Conservation (phyloP, 2,329 filamentous ascomycete species). For the Colletotrichum sp. region DNA sequence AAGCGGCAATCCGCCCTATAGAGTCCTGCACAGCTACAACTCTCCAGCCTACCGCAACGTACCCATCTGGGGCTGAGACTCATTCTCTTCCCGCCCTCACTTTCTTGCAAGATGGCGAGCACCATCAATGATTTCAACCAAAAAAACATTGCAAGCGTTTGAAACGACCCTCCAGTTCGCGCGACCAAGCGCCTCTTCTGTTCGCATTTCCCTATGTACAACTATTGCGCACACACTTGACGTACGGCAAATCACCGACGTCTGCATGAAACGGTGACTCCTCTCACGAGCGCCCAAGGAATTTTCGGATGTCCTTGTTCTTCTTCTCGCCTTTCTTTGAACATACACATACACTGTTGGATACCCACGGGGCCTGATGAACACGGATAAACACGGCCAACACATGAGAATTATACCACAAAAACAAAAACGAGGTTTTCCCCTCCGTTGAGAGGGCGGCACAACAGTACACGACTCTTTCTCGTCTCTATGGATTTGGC, state of each 20-base stretch:
- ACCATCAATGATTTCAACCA: background rate
- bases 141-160: background rate
- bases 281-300: background rate
- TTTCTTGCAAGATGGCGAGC: conserved; percentile 11
- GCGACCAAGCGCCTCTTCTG: background rate
- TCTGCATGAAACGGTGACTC: background rate
- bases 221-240: background rate
- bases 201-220: conserved; percentile 5
- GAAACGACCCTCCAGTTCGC: background rate
- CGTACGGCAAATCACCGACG: background rate
- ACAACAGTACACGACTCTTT: conserved; percentile 6
- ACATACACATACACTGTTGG: conserved; percentile 4
- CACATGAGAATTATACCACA: background rate
- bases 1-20: conserved; percentile 44
- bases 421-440: background rate
- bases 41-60: conserved; percentile 60
- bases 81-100: background rate
- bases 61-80: conserved; percentile 58
- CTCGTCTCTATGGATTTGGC: background rate
- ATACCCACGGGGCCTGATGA: conserved; percentile 10
- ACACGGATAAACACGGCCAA: background rate
- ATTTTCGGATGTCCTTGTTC: background rate
- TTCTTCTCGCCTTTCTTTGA: background rate
- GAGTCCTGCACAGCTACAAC: conserved; percentile 63
- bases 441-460: background rate